phyloP scores from a whole-genome alignment of 345 rosid genomes.

The Adansonia digitata region DNA sequence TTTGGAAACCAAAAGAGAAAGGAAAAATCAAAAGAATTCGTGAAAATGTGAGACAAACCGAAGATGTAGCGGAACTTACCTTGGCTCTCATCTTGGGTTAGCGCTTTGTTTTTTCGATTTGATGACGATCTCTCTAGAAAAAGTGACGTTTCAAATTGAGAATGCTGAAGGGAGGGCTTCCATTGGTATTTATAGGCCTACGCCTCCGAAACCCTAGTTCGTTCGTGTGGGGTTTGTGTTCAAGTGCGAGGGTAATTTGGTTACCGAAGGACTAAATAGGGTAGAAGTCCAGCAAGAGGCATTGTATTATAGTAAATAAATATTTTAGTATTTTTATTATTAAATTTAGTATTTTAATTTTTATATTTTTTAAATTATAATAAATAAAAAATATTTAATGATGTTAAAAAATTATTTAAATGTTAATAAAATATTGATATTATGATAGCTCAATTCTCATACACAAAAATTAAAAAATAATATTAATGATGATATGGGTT shows the following conservation, averaged over 20 bases:
- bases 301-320: no score
- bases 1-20: background rate
- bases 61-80: background rate
- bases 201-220: background rate
- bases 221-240: background rate
- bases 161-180: background rate
- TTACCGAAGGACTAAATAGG: background rate
- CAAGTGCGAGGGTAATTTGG: background rate
- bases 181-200: background rate
- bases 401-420: no score
- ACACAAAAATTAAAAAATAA: no score
- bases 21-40: background rate
- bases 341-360: no score
- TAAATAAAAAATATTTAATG: no score
- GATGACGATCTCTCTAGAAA: background rate
- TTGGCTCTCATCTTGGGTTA: slow-evolving; percentile 1
- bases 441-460: no score
- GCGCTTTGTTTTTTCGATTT: background rate
- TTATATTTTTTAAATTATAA: no score
- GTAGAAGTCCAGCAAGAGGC: no score
- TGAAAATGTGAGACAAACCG: background rate
- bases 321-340: no score
- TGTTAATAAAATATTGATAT: no score
- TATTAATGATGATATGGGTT: no score
- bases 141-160: background rate